Evolutionary conservation across 2,329 filamentous ascomycete species (phyloP), one percentile per base, ranked within the genome.

Genomic region (Trichoderma citrinoviride): DNA sequence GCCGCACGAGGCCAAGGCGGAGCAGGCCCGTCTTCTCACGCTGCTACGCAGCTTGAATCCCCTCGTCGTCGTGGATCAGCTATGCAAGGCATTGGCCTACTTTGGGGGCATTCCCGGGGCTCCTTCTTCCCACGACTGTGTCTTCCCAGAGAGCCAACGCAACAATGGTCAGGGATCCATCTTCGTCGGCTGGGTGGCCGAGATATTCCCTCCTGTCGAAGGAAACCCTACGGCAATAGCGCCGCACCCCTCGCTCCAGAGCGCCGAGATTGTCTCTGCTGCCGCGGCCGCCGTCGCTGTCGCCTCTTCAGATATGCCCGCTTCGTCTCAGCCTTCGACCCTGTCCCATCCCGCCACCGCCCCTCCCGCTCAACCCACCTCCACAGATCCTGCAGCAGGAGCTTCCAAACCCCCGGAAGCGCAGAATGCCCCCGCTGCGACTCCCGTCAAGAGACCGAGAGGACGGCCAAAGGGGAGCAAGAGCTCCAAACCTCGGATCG

Each of bases 51-150:
- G 79, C 47, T 75, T 88, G 12, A 80, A 84, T 67, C 86, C 86
- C 10, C 70, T 80, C 8, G 77, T 80, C 3, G 83, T 89, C 0
- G 85, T 88, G 21, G 85, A 88, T 66, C 85, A 87, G 70, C 77
- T 89, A 40, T 88, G 85, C 71, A 87, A 83, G 69, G 86, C 84
- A 2, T 72, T 89, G 61, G 81, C 83, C n/a, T 88, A 86, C 69
- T 89, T 88, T 73, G 86, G 87, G 7, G 85, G 86, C 27, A 80
- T 85, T 52, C 84, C 85, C 43, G 82, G 81, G 29, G 82, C 81
- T 5, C 82, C 83, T 7, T 80, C 82, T 6, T 81, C 84, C n/a
- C 79, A 81, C 0, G 73, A 79, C 29, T 78, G 82, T 67, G 76
- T 74, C 2, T 88, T 88, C 60, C 86, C 86, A 1, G 77, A 79